phyloP scores from a whole-genome alignment of 768 basidiomycete species.

The Postia placenta region DNA sequence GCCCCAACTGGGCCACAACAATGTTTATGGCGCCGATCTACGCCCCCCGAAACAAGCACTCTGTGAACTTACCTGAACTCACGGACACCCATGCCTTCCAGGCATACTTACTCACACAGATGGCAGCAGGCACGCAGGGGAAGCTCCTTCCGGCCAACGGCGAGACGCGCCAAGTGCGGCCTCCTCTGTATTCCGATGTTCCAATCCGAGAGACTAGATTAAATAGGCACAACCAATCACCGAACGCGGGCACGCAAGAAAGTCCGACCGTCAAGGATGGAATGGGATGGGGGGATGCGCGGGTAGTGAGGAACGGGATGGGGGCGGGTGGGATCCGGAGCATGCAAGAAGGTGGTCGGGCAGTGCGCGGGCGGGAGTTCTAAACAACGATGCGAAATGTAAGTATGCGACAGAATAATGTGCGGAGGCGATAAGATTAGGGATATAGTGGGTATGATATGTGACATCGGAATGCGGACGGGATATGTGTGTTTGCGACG shows the following conservation, averaged over 20 bases:
- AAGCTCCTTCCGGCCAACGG: too few species aligned
- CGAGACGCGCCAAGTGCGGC: background rate
- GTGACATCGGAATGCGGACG: background rate
- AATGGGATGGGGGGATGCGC: background rate
- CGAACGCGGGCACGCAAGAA: background rate
- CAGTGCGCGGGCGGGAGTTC: background rate
- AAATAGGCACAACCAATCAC: background rate
- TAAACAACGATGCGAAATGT: background rate
- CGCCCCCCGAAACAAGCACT: too few species aligned
- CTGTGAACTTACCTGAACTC: too few species aligned
- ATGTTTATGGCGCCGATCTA: too few species aligned
- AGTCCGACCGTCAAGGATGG: background rate
- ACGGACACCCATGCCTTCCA: too few species aligned
- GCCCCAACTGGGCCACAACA: too few species aligned
- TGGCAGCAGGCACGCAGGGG: too few species aligned
- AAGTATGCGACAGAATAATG: background rate
- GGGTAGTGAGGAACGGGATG: background rate
- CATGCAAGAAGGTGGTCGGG: background rate
- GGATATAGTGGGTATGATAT: constrained; percentile 8
- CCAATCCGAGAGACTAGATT: background rate
- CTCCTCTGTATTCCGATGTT: background rate
- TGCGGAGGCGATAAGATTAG: constrained; percentile 4
- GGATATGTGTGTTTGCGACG: background rate
- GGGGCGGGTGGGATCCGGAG: background rate
- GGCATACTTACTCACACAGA: too few species aligned